Evolutionary conservation across 371 early-diverging fungal species (phyloP), one percentile per base, ranked within the genome.

Genomic region (Mortierella sp.): DNA sequence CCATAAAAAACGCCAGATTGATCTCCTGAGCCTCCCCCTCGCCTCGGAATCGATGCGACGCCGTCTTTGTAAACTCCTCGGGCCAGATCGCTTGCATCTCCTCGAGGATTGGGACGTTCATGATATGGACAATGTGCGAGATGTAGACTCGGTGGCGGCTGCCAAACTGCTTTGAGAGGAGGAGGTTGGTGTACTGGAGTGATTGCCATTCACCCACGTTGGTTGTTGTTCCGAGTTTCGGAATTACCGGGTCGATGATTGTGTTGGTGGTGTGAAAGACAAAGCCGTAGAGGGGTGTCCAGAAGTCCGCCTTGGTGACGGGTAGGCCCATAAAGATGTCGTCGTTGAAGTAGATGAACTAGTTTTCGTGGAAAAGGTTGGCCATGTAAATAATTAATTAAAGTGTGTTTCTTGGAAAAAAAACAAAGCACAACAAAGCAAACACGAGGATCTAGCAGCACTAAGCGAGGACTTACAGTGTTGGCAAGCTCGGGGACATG

Each of bases 21-120:
- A 86, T 61, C 1, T 88, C 88, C 31, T 73, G 74, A 2, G 64
- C 79, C 31, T 74, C 44, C 9, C 78, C 80, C 40, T 84, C 84
- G n/a, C 84, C 87, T 40, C 88, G 78, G 69, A 88, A 88, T 13
- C 83, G 83, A 71, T 88, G 88, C n/a, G 87, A 83, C 5, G 79
- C 74, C 9, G 88, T 87, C 37, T 76, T 71, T 13, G 9, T 13
- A 57, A 88, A 82, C 40, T 82, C 88, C 40, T 83, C 72, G 3
- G 86, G 83, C 88, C 88, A 88, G 2, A 77, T 50, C 6, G 78
- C 54, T 31, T 78, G 64, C 8, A 88, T 86, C 67, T 88, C 88
- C 6, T 79, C 54, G 51, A 86, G 51, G 71, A 88, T 81, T 0
- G 78, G 71, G 2, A 71, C 71, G 50, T 79, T 83, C 71, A 86